A percentile compares a stretch with the other conserved stretches of the same genome.
These are phyloP conservation scores for Gossypium thurberi DNA, from an alignment of 345 rosid species.

Conservation along the genomic window DNA sequence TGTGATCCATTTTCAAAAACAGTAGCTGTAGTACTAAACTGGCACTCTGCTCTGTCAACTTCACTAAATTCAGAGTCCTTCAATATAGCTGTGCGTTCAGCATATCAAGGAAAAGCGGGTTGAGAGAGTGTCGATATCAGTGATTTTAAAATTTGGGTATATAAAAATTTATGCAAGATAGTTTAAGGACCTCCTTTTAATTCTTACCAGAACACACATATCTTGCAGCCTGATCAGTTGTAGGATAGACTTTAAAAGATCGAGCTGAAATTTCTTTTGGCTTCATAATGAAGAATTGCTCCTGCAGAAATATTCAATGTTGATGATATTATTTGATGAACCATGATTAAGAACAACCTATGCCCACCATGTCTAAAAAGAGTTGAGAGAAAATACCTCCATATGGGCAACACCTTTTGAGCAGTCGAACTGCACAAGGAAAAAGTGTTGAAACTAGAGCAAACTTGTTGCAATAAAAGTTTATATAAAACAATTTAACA, in stretches of 20 bases:
- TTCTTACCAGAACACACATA: slow-evolving; percentile 61
- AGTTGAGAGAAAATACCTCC: background rate
- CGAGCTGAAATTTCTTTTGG: slow-evolving; percentile 51
- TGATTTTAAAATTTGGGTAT: background rate
- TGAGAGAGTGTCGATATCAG: background rate
- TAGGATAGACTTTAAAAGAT: slow-evolving; percentile 67
- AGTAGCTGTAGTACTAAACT: slow-evolving; percentile 86
- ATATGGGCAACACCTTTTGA: slow-evolving; percentile 37
- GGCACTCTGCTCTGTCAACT: slow-evolving; percentile 93
- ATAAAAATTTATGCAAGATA: background rate
- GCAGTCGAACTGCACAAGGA: slow-evolving; percentile 65
- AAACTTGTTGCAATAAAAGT: background rate
- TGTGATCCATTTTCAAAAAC: slow-evolving; percentile 84
- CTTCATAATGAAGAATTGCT: slow-evolving; percentile 85
- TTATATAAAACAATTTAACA: background rate
- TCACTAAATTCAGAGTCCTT: slow-evolving; percentile 26
- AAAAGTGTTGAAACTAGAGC: background rate
- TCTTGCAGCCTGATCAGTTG: slow-evolving; percentile 81
- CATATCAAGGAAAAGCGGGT: slow-evolving; percentile 10
- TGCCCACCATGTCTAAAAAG: background rate
- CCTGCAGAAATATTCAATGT: slow-evolving; percentile 38
- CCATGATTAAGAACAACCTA: background rate
- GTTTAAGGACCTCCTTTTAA: background rate
- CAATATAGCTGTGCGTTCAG: slow-evolving; percentile 54
- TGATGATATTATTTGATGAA: slow-evolving; percentile 1